Conservation (phyloP, 2,329 filamentous ascomycete species). For the Ilyonectria robusta region DNA sequence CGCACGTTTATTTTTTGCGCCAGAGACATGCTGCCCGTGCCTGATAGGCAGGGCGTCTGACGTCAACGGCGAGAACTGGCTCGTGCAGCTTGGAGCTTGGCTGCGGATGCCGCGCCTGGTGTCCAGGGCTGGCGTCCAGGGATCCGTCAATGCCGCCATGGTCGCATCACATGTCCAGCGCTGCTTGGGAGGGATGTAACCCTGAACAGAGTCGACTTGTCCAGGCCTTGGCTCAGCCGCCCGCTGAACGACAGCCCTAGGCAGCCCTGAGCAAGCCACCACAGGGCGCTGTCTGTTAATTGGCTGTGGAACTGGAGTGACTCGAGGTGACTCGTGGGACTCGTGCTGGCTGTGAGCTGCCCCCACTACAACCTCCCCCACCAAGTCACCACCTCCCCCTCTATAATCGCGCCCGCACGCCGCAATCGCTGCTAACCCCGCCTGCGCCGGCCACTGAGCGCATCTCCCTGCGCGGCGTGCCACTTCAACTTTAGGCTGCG, state of each 20-base stretch:
- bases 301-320: neutral
- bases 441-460: neutral
- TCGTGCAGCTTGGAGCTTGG: slow-evolving; percentile 11
- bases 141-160: slow-evolving; percentile 2
- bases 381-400: neutral
- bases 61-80: slow-evolving; percentile 41
- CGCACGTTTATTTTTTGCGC: neutral
- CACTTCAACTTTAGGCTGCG: neutral
- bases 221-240: neutral
- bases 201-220: neutral
- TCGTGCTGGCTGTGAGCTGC: too few species aligned
- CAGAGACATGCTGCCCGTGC: slow-evolving; percentile 39
- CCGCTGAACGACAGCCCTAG: neutral
- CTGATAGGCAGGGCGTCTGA: slow-evolving; percentile 47
- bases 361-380: neutral
- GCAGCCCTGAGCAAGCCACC: neutral
- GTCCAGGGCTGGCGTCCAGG: slow-evolving; percentile 6
- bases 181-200: neutral
- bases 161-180: neutral
- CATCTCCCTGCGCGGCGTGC: neutral
- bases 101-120: neutral
- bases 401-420: neutral
- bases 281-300: neutral
- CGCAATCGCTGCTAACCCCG: neutral
- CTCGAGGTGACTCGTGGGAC: neutral